A percentile compares a stretch with the other conserved stretches of the same genome.
Evolutionary conservation across 768 basidiomycete species (phyloP).

Genomic region (Sporobolomyces pararoseus): DNA sequence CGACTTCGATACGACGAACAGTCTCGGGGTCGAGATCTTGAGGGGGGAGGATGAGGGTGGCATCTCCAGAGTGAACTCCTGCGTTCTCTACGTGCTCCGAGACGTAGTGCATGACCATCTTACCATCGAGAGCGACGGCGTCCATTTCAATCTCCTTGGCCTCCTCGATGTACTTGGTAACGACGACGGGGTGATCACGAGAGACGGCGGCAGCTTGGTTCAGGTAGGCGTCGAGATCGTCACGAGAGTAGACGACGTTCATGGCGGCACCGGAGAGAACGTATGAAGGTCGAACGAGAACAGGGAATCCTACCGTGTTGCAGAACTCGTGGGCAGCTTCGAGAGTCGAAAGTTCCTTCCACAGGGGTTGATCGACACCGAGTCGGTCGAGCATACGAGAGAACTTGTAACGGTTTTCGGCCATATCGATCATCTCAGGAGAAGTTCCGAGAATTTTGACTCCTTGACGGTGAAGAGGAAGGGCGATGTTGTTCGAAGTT

Average conservation of each 20-base stretch:
- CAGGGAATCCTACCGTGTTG: slow-evolving; percentile 82
- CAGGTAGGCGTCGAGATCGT: slow-evolving; percentile 89
- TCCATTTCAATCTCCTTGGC: slow-evolving; percentile 98
- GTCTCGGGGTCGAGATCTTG: slow-evolving; percentile 71
- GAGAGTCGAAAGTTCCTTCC: slow-evolving; percentile 84
- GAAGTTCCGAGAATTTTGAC: slow-evolving; percentile 95
- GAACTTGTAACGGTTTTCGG: slow-evolving; percentile 99
- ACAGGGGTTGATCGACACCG: slow-evolving; percentile 94
- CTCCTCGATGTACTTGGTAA: slow-evolving; percentile 97
- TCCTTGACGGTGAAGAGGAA: slow-evolving; percentile 82
- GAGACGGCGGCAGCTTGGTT: slow-evolving; percentile 96
- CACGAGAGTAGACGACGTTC: slow-evolving; percentile 80
- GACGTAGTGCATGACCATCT: slow-evolving; percentile 87
- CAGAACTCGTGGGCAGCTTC: slow-evolving; percentile 90
- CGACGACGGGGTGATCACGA: slow-evolving; percentile 92
- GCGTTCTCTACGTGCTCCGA: slow-evolving; percentile 99
- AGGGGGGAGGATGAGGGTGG: slow-evolving; percentile 93
- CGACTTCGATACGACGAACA: slow-evolving; percentile 81
- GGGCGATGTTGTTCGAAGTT: slow-evolving; percentile 96
- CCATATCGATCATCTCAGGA: slow-evolving; percentile 88
- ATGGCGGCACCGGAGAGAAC: slow-evolving; percentile 98
- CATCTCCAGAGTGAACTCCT: slow-evolving; percentile 97
- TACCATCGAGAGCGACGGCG: slow-evolving; percentile 88
- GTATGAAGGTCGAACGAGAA: slow-evolving; percentile 96
- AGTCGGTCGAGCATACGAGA: slow-evolving; percentile 90